A percentile compares a stretch with the other conserved stretches of the same genome.
These are phyloP conservation scores for Metarhizium robertsii DNA, from an alignment of 2,329 filamentous ascomycete genomes.

Conservation along the genomic window DNA sequence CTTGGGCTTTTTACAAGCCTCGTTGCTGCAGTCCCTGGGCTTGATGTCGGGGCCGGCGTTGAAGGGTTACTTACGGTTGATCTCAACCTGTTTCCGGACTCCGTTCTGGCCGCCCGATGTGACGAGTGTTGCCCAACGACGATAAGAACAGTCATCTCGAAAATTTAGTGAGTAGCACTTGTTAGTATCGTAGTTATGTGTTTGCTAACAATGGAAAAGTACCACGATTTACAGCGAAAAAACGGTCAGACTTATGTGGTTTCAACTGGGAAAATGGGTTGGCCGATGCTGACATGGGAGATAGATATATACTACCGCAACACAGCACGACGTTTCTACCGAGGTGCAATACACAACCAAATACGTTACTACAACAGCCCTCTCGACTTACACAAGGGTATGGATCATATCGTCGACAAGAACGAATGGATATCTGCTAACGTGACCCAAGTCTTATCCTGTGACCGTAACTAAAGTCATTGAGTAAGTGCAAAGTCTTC, in stretches of 20 bases:
- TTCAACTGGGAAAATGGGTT: neutral
- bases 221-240: slow-evolving; percentile 5
- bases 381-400: slow-evolving; percentile 9
- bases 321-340: slow-evolving; percentile 11
- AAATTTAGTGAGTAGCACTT: slow-evolving; percentile 1
- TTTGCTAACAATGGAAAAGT: neutral
- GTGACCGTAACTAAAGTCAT: slow-evolving; percentile 11
- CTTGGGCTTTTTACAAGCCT: neutral
- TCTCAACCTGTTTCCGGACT: slow-evolving; percentile 1
- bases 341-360: slow-evolving; percentile 11
- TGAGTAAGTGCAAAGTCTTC: slow-evolving; percentile 7
- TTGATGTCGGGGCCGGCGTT: neutral
- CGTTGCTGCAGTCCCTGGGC: neutral
- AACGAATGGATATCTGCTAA: neutral
- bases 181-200: neutral
- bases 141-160: slow-evolving; percentile 4
- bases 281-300: neutral
- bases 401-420: neutral
- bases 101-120: neutral
- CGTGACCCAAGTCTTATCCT: slow-evolving; percentile 12
- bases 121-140: slow-evolving; percentile 1
- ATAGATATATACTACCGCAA: slow-evolving; percentile 9
- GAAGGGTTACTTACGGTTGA: slow-evolving; percentile 1
- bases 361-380: slow-evolving; percentile 11
- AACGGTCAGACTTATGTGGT: neutral